Evolutionary conservation across 139 green algal species (phyloP).

Genomic region (Chlamydomonas incerta): DNA sequence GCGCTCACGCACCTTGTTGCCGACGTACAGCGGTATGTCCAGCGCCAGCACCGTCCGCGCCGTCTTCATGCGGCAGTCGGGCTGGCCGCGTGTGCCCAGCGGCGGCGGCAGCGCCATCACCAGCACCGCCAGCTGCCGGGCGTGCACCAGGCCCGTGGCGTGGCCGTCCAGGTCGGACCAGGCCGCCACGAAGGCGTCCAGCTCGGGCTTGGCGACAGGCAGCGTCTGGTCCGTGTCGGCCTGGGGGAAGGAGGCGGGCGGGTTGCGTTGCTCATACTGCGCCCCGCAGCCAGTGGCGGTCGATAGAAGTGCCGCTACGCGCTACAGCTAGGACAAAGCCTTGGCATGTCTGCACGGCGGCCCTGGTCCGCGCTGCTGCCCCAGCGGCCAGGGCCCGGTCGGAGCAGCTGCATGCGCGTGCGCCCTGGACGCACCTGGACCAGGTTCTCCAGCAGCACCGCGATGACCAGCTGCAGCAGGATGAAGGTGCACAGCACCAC

Average conservation of each 20-base stretch:
- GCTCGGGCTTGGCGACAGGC: not conserved
- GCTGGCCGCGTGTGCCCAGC: not conserved
- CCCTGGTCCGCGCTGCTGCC: no score
- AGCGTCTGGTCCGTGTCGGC: not conserved
- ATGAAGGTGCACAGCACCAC: slow-evolving; percentile 77
- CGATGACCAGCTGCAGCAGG: slow-evolving; percentile 83
- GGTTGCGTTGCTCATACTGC: no score
- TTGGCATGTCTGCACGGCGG: no score
- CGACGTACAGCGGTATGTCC: slow-evolving; percentile 18
- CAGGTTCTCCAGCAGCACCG: slow-evolving; percentile 46
- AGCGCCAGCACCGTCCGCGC: not conserved
- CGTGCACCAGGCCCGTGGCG: not conserved
- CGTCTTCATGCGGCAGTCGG: not conserved
- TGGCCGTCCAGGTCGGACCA: not conserved
- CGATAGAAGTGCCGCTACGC: no score
- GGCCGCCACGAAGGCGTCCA: slow-evolving; percentile 10
- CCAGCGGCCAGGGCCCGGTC: no score
- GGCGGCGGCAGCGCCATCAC: not conserved
- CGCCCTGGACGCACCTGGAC: not conserved
- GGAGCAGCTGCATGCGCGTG: no score
- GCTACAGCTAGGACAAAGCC: no score
- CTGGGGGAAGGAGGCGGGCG: not conserved
- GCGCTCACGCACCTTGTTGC: slow-evolving; percentile 45
- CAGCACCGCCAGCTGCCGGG: slow-evolving; percentile 30
- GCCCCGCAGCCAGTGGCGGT: no score